Base-by-base conservation (phyloP, 805 yeast species). In the Lachancea waltii region DNA sequence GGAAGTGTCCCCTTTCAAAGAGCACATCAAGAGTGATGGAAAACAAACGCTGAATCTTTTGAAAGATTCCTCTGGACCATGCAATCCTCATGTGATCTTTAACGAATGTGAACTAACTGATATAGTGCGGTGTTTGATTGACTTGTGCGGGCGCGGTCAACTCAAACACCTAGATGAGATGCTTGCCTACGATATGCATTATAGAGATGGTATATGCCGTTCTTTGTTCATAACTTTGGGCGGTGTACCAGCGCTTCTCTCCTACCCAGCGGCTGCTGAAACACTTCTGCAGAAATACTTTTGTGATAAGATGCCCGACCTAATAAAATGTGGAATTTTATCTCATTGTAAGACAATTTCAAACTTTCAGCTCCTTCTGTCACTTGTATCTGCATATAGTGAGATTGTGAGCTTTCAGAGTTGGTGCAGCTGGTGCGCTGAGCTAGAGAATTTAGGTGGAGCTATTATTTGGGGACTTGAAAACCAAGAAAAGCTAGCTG, bases 281-380 rank as follows among this genome's bases (percentile, higher is more conserved):
- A 29, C 33, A 5, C 13, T 42, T 10, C n/a, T 42, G 22, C 5
- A 22, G 10, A 28, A 25, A 29, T 48, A 42, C 26, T 52, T 53
- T 35, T 23, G 43, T 13, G 44, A 41, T 11, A 42, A 46, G 23
- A 35, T 35, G 10, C 38, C 40, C 22, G 29, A 36, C 7, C 33
- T 56, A 7, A 45, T 57, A 18, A 53, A 56, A 41, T 49, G 50
- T 32, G 62, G 62, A 3, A 43, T 59, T 14, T 45, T 58, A 44
- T 37, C 45, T 4, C 48, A 45, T 16, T 41, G 54, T 18, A 30
- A 20, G 6, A 31, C 33, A 4, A 38, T 52, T 3, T 41, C 28
- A 5, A 37, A 53, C 33, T 19, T 40, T 10, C 24, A 37, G 4
- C 37, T 55, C 10, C 44, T 44, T 18, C 43, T 56, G 7, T n/a